phyloP scores from a whole-genome alignment of 1,284 basidiomycete genomes.

The Irpex lacteus region DNA sequence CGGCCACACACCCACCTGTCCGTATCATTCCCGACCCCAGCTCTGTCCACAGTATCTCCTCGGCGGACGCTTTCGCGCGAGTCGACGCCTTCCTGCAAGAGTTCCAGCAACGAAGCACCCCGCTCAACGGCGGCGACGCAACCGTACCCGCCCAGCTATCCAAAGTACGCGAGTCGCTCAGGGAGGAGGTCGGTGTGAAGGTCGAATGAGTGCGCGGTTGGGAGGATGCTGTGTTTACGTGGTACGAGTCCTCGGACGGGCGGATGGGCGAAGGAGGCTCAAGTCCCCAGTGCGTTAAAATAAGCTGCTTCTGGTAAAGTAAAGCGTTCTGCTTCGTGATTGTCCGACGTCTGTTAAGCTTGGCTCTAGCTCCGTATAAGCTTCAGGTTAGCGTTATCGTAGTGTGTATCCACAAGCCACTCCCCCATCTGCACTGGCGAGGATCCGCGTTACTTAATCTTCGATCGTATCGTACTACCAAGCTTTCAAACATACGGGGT shows the following conservation, averaged over 20 bases:
- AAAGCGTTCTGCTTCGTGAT: not conserved
- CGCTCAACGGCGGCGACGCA: slow-evolving; percentile 31
- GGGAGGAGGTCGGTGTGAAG: slow-evolving; percentile 20
- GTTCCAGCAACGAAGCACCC: slow-evolving; percentile 28
- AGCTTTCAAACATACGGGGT: not conserved
- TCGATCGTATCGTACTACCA: not conserved
- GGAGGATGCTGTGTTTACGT: not conserved
- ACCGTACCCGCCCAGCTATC: slow-evolving; percentile 33
- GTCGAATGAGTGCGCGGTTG: not conserved
- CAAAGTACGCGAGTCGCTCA: slow-evolving; percentile 30
- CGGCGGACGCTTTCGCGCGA: slow-evolving; percentile 24
- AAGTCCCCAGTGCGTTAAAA: not conserved
- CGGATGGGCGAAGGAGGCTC: not conserved
- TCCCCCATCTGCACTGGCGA: not conserved
- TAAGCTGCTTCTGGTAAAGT: not conserved
- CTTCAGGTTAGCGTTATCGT: not conserved
- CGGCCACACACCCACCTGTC: slow-evolving; percentile 29
- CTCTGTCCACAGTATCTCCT: slow-evolving; percentile 20
- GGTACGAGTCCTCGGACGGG: too few species aligned
- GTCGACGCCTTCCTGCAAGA: slow-evolving; percentile 29
- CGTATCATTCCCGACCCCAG: slow-evolving; percentile 24
- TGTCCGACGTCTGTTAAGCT: not conserved
- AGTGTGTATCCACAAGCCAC: not conserved
- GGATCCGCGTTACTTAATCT: not conserved
- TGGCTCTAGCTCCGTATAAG: not conserved